phyloP scores from a whole-genome alignment of 2,329 filamentous ascomycete species.

The Arthrobotrys conoides region DNA sequence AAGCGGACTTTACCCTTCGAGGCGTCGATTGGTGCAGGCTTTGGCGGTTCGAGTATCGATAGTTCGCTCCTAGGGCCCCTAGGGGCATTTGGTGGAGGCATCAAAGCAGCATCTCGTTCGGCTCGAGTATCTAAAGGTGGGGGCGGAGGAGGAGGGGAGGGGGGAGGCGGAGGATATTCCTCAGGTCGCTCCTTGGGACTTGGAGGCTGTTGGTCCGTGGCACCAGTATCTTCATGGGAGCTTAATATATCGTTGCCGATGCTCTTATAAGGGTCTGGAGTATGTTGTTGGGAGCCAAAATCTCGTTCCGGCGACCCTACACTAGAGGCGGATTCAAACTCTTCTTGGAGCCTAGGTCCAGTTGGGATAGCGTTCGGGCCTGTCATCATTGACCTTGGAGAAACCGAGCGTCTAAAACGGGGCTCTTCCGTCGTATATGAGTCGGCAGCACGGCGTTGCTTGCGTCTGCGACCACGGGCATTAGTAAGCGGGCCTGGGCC shows the following conservation, averaged over 20 bases:
- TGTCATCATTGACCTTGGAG: conserved; percentile 15
- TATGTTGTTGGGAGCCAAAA: conserved; percentile 22
- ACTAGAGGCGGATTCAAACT: conserved; percentile 47
- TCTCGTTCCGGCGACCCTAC: conserved; percentile 29
- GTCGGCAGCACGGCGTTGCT: conserved; percentile 36
- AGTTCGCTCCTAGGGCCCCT: conserved; percentile 43
- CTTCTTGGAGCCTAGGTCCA: conserved; percentile 28
- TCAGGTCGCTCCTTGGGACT: conserved; percentile 19
- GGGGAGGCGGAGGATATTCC: conserved; percentile 26
- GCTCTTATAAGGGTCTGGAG: conserved; percentile 21
- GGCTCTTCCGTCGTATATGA: conserved; percentile 32
- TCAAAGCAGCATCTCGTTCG: conserved; percentile 54
- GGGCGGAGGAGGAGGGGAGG: conserved; percentile 36
- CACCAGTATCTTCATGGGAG: neutral
- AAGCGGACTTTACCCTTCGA: conserved; percentile 54
- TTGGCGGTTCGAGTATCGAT: conserved; percentile 25
- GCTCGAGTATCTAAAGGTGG: conserved; percentile 49
- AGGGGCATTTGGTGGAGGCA: conserved; percentile 55
- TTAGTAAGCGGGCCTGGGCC: conserved; percentile 24
- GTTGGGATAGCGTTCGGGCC: conserved; percentile 33
- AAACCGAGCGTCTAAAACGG: conserved; percentile 18
- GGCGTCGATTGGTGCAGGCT: conserved; percentile 50
- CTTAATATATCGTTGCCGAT: conserved; percentile 2
- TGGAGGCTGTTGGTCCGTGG: neutral
- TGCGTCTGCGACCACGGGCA: conserved; percentile 46